Percentiles rank a stretch among this genome's conserved stretches.
Evolutionary conservation across 2,329 filamentous ascomycete species (phyloP).

Genomic region (Phialophora tarda): DNA sequence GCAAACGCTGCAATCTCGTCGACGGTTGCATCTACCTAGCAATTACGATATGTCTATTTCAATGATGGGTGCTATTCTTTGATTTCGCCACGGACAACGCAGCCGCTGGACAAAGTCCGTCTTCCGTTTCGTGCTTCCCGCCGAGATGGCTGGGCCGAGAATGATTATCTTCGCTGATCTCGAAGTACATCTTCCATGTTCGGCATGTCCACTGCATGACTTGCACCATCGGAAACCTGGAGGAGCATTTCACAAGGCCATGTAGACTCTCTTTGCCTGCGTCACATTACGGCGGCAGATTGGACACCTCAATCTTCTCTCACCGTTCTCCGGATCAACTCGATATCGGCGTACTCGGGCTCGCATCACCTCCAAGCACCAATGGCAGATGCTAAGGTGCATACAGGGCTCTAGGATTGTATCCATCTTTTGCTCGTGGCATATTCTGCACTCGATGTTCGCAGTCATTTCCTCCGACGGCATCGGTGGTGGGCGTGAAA

Average conservation of each 20-base stretch:
- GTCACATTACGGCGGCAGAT: conserved; percentile 32
- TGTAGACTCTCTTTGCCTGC: conserved; percentile 30
- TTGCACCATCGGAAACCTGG: background rate
- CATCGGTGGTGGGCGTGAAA: conserved; percentile 26
- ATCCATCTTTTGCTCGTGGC: conserved; percentile 38
- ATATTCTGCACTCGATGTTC: conserved; percentile 37
- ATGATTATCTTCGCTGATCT: background rate
- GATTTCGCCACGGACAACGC: background rate
- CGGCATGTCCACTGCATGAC: background rate
- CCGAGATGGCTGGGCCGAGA: background rate
- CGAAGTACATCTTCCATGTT: background rate
- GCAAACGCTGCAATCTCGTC: background rate
- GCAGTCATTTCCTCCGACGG: conserved; percentile 35
- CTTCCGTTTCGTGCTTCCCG: background rate
- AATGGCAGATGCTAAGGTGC: conserved; percentile 38
- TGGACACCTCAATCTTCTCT: conserved; percentile 31
- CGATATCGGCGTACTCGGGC: conserved; percentile 21
- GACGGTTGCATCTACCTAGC: background rate
- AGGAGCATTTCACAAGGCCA: conserved; percentile 12
- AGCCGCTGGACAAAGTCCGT: background rate
- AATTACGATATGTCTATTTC: background rate
- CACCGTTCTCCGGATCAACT: background rate
- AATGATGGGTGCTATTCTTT: background rate
- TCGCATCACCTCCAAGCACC: conserved; percentile 35
- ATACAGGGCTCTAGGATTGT: conserved; percentile 38